Conservation (phyloP, 176 grass and related monocot genomes). For the Tillandsia fasciculata region DNA sequence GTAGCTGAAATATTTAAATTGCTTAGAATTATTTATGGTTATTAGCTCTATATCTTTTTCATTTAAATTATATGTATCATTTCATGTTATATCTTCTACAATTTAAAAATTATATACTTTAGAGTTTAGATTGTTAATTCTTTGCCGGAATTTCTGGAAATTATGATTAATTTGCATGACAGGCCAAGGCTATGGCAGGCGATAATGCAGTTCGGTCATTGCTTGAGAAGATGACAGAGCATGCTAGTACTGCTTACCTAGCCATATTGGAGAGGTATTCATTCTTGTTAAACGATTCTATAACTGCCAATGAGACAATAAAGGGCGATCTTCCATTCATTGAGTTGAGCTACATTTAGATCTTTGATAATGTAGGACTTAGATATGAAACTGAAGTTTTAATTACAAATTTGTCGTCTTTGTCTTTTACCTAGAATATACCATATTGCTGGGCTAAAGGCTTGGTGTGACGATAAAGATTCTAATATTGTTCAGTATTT, state of each 20-base stretch:
- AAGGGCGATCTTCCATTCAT: neutral
- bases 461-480: no score
- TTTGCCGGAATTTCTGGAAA: no score
- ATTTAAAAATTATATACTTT: neutral
- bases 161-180: neutral
- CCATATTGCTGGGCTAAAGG: no score
- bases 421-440: no score
- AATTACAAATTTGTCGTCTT: no score
- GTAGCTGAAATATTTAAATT: neutral
- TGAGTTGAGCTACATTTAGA: neutral
- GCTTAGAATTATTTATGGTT: neutral
- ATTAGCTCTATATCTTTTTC: neutral
- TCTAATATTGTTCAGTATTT: no score
- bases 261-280: slow-evolving; percentile 83
- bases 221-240: slow-evolving; percentile 86
- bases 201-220: slow-evolving; percentile 83
- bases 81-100: slow-evolving; percentile 1
- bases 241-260: slow-evolving; percentile 80
- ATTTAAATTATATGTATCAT: neutral
- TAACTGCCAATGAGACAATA: neutral
- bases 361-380: no score
- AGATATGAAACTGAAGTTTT: no score
- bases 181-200: slow-evolving; percentile 93
- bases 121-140: neutral
- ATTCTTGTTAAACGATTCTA: neutral